Evolutionary conservation across 352 stramenopile species (phyloP).

Genomic region (Globisporangium paroecandrum): DNA sequence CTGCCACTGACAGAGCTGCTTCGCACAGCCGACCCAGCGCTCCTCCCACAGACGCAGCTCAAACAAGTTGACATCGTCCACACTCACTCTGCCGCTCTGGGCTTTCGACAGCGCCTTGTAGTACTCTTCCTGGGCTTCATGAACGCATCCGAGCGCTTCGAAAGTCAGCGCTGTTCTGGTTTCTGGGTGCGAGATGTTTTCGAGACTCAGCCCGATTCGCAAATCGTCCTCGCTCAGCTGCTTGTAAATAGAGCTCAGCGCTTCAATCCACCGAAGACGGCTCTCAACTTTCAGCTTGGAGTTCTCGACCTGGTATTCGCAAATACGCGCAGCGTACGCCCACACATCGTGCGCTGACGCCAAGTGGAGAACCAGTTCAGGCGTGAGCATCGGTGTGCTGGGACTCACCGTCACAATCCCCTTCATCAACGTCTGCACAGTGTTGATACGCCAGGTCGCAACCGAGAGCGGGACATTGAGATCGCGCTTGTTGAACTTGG

Average conservation of each 20-base stretch:
- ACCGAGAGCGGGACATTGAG: conserved; percentile 62
- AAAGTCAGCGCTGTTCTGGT: conserved; percentile 71
- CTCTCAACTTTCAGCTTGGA: conserved; percentile 59
- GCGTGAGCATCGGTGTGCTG: conserved; percentile 65
- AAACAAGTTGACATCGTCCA: conserved; percentile 83
- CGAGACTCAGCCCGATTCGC: conserved; percentile 69
- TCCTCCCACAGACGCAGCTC: conserved; percentile 87
- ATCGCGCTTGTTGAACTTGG: conserved; percentile 87
- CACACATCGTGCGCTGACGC: conserved; percentile 84
- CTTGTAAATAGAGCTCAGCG: conserved; percentile 83
- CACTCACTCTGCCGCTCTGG: conserved; percentile 62
- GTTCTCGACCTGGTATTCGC: conserved; percentile 83
- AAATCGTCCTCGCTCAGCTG: conserved; percentile 84
- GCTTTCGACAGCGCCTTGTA: conserved; percentile 79
- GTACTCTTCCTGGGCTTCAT: conserved; percentile 87
- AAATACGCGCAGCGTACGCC: conserved; percentile 63
- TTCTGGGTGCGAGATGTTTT: conserved; percentile 74
- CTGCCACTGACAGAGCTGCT: conserved; percentile 91
- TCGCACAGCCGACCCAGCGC: conserved; percentile 88
- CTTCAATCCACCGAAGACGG: conserved; percentile 82
- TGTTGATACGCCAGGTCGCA: conserved; percentile 64
- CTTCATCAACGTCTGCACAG: conserved; percentile 82
- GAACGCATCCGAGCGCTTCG: conserved; percentile 77
- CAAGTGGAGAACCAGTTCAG: conserved; percentile 81
- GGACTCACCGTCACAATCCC: conserved; percentile 61